phyloP scores from a whole-genome alignment of 2,329 filamentous ascomycete species.

The Aspergillus cejpii region DNA sequence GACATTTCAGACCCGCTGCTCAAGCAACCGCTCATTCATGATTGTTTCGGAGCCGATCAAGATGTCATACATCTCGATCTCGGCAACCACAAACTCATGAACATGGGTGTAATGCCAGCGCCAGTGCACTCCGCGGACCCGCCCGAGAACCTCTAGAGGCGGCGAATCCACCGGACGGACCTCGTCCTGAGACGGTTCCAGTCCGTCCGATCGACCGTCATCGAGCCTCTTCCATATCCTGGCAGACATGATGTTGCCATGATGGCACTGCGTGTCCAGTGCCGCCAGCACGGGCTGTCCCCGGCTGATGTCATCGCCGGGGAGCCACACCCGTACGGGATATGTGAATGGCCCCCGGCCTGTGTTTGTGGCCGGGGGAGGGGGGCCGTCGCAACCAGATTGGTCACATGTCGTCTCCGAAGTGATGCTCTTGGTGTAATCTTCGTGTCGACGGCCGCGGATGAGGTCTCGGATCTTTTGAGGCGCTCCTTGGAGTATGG shows the following conservation, averaged over 20 bases:
- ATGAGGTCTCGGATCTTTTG: no score
- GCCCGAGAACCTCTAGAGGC: neutral
- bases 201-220: neutral
- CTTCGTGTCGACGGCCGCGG: no score
- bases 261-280: neutral
- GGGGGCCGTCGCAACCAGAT: no score
- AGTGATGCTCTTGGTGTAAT: no score
- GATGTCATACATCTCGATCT: no score
- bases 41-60: no score
- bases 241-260: neutral
- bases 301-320: neutral
- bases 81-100: no score
- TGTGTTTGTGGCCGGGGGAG: neutral
- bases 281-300: neutral
- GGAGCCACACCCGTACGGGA: neutral
- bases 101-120: no score
- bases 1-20: no score
- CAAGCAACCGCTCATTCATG: no score
- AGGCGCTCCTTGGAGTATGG: no score
- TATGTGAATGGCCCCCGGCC: neutral
- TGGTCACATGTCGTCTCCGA: no score
- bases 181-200: neutral
- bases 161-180: neutral
- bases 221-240: neutral
- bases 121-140: neutral